Conservation (phyloP, 371 early-diverging fungal species). For the Paraphysoderma sedebokerense region DNA sequence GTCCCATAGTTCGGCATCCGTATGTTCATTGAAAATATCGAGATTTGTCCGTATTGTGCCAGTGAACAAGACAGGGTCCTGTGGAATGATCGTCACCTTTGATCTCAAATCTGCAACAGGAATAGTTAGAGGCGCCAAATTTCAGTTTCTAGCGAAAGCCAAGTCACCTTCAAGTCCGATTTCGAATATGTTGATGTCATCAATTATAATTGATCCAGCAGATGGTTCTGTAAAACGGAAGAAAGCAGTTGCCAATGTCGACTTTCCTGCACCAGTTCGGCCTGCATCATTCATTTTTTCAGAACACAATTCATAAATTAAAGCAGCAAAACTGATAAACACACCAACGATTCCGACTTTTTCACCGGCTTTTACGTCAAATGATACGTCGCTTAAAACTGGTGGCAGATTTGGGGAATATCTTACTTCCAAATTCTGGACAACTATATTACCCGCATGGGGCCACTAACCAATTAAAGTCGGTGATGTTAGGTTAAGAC, state of each 20-base stretch:
- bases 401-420: conserved; percentile 45
- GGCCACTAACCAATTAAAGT: too few relatives aligned
- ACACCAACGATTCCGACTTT: conserved; percentile 42
- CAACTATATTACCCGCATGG: conserved; percentile 36
- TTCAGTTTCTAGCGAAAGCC: neutral
- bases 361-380: conserved; percentile 30
- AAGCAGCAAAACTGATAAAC: neutral
- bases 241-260: conserved; percentile 41
- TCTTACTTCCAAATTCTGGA: conserved; percentile 38
- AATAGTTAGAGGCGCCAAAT: neutral
- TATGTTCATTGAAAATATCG: conserved; percentile 24
- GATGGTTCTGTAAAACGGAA: conserved; percentile 54
- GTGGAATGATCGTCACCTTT: conserved; percentile 65
- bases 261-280: conserved; percentile 43
- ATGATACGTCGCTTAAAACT: conserved; percentile 46
- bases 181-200: conserved; percentile 43
- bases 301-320: conserved; percentile 21
- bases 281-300: conserved; percentile 46
- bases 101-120: conserved; percentile 12
- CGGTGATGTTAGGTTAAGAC: too few relatives aligned
- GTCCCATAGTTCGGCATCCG: conserved; percentile 20
- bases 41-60: conserved; percentile 29
- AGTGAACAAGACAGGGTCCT: conserved; percentile 23
- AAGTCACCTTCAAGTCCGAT: conserved; percentile 14
- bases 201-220: conserved; percentile 39